Evolutionary conservation across 148 eudicot species (phyloP), one percentile per base, ranked within the genome.

Genomic region (Rhododendron ferrugineum): DNA sequence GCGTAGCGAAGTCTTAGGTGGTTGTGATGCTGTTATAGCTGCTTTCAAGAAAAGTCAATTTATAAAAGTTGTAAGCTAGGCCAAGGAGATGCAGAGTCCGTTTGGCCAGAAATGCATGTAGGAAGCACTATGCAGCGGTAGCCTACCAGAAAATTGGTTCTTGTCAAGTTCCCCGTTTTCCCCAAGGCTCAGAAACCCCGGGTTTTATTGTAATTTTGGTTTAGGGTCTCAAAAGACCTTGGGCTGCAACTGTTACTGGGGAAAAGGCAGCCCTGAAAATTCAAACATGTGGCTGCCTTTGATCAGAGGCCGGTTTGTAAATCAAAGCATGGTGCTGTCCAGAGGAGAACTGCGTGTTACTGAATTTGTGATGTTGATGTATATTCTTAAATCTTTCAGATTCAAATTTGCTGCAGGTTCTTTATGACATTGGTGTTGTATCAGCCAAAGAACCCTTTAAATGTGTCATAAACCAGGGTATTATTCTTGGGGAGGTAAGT

Each of bases 381-480:
- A 52, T 16, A 72, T 44, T 6, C 64, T 20, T 50, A 32, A 66
- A 0, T 46, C 22, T 28, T 73, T 78, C 30, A 73, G 70, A 85
- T 40, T 56, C 40, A 16, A 40, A 50, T 75, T 56, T 28, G 79
- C 85, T 87, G 85, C 93, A 97, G 99, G 99, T 97, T 90, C 95
- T 97, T 47, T 95, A 93, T 91, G 99, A 97, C 86, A 91, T 97
- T 88, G 98, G 98, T 87, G 93, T 90, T 66, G 99, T 97, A 76
- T 95, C 99, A 58, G 92, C 98, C 15, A 97, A 95, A 89, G 99
- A 97, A 88, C 99, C 99, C n/a, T 95, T 97, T 79, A 93, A 95
- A 88, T 95, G 99, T 85, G 99, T 97, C 82, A 95, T 97, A 91
- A 97, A 97, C 90, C 98, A 97, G 91, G 99, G 99, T 82, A 97